Evolutionary conservation across 2,329 filamentous ascomycete genomes (phyloP).

Genomic region (Lachnellula willkommii): DNA sequence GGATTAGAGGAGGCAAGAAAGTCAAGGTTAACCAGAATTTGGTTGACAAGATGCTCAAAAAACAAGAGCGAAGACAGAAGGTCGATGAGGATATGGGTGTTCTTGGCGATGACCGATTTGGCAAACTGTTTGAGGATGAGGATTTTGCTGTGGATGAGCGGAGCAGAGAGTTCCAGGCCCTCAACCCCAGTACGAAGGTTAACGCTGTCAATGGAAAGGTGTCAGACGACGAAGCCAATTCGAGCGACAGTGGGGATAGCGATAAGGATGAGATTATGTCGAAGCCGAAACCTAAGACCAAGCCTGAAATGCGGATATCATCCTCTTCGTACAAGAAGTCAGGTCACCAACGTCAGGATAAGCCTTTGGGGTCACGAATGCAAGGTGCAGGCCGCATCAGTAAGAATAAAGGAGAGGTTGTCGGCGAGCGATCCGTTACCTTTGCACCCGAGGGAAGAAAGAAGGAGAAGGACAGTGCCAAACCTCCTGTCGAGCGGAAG

Average conservation of each 20-base stretch:
- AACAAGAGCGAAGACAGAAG: constrained; percentile 54
- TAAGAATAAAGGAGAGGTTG: constrained; percentile 45
- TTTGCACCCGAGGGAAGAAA: constrained; percentile 60
- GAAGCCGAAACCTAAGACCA: constrained; percentile 28
- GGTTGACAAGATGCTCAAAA: constrained; percentile 67
- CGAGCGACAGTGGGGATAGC: constrained; percentile 42
- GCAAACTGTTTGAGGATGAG: constrained; percentile 82
- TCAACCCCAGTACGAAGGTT: constrained; percentile 76
- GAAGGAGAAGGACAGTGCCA: constrained; percentile 40
- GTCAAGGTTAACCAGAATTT: constrained; percentile 90
- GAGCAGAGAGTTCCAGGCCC: constrained; percentile 76
- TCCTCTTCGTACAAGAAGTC: constrained; percentile 60
- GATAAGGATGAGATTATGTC: constrained; percentile 38
- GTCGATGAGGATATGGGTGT: constrained; percentile 59
- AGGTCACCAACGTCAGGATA: constrained; percentile 47
- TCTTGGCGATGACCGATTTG: constrained; percentile 82
- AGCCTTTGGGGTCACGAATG: constrained; percentile 50
- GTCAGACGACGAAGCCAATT: constrained; percentile 32
- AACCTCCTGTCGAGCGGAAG: constrained; percentile 16
- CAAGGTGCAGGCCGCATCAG: constrained; percentile 45
- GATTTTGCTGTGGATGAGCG: constrained; percentile 90
- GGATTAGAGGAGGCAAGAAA: constrained; percentile 93
- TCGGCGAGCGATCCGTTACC: constrained; percentile 64
- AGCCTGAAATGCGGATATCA: constrained; percentile 59
- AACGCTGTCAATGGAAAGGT: constrained; percentile 33